phyloP scores from a whole-genome alignment of 805 yeast species.

The Kazachstania viticola region DNA sequence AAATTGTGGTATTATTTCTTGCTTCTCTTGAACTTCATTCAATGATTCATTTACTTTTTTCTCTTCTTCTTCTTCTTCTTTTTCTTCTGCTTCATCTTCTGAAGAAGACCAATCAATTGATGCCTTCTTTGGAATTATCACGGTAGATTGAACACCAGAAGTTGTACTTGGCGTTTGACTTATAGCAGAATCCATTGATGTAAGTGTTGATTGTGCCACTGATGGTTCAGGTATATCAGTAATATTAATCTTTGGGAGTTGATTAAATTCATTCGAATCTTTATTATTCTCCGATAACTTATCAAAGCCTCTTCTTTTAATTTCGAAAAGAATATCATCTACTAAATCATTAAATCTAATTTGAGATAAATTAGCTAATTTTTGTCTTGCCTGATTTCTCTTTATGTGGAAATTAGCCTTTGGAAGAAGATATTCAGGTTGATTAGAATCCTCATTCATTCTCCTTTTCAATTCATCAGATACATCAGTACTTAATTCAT shows the following conservation, averaged over 20 bases:
- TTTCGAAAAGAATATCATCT: slow-evolving; percentile 78
- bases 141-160: slow-evolving; percentile 45
- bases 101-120: slow-evolving; percentile 72
- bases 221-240: not conserved
- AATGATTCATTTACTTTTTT: not conserved
- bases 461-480: slow-evolving; percentile 85
- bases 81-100: slow-evolving; percentile 1
- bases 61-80: slow-evolving; percentile 1
- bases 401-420: slow-evolving; percentile 74
- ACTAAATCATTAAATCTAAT: slow-evolving; percentile 81
- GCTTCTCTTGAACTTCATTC: not conserved
- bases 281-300: not conserved
- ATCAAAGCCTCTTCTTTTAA: slow-evolving; percentile 62
- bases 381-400: slow-evolving; percentile 90
- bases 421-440: slow-evolving; percentile 57
- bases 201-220: not conserved
- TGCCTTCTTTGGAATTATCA: slow-evolving; percentile 74
- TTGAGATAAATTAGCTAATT: slow-evolving; percentile 73
- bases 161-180: slow-evolving; percentile 9
- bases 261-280: too few relatives aligned
- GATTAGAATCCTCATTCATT: slow-evolving; percentile 43
- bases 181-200: not conserved
- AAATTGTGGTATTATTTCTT: not conserved
- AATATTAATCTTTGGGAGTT: not conserved
- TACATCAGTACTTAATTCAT: slow-evolving; percentile 87